Base-by-base conservation (phyloP, 2,329 filamentous ascomycete genomes). In the Alternaria metachromatica region DNA sequence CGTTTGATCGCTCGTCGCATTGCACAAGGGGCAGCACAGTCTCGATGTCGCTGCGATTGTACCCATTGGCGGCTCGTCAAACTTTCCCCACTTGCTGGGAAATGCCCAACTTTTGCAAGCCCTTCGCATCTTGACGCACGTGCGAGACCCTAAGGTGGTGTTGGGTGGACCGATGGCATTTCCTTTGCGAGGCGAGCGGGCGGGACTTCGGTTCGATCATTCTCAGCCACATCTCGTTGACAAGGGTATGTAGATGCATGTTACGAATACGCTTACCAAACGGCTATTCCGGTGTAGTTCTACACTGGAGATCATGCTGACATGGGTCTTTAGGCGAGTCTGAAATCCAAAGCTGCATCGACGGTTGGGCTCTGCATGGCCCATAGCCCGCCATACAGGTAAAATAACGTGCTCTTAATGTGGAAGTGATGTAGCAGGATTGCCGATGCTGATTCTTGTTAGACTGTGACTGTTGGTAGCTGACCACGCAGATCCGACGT, bases 241-340 rank as follows among this genome's bases (percentile, higher is more conserved):
- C 60, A 44, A 33, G 60, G 56, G 60, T 11, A 15, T 21, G 20
- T 20, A n/a, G 37, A 41, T 41, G 15, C 37, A 18, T 26, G 23
- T 43, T 25, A 60, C 58, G 55, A 56, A 55, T 44, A 44, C 44
- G 37, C 45, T 56, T 56, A 57, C n/a, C 23, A 23, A 57, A 57
- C 59, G 12, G 43, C 60, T 63, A 63, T 63, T 59, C 60, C 60
- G 18, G 49, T 63, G 28, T 63, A 63, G 25, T 60, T 46, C 37
- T 18, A 33, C 48, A 63, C 43, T 41, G 25, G 21, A 49, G 25
- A 28, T 33, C 37, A 37, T 49, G 18, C 12, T 20, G 33, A 30
- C 23, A 60, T 55, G 49, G 30, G 20, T 37, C 25, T 50, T 41
- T 60, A 49, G 56, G 49, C 56, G 43, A 55, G 48, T 46, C 53